Evolutionary conservation across 768 basidiomycete genomes (phyloP).

Genomic region (Rhizopogon vesiculosus): DNA sequence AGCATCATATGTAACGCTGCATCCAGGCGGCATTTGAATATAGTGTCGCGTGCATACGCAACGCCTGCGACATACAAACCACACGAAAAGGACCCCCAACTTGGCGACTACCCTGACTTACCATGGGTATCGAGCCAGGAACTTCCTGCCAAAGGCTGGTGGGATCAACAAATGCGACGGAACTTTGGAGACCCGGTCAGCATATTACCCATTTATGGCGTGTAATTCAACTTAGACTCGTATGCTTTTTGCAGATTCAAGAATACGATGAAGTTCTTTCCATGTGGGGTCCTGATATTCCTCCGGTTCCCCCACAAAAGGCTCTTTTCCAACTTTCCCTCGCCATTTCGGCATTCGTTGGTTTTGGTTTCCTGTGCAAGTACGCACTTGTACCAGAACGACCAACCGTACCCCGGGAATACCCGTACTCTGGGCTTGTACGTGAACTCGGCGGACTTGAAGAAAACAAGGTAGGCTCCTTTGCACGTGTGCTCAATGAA

Average conservation of each 20-base stretch:
- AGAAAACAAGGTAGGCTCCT: constrained; percentile 62
- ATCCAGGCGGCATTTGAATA: constrained; percentile 1
- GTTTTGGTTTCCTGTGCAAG: constrained; percentile 57
- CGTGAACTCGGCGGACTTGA: constrained; percentile 75
- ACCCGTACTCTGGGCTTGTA: constrained; percentile 72
- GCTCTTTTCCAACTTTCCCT: constrained; percentile 65
- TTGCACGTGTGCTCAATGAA: neutral
- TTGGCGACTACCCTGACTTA: constrained; percentile 69
- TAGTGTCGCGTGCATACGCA: constrained; percentile 14
- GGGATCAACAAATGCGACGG: constrained; percentile 69
- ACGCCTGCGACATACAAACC: constrained; percentile 17
- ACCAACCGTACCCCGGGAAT: constrained; percentile 67
- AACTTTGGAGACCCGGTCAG: constrained; percentile 78
- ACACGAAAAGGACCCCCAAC: constrained; percentile 55
- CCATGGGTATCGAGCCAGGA: constrained; percentile 64
- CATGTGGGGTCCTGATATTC: constrained; percentile 85
- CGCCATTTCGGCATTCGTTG: constrained; percentile 57
- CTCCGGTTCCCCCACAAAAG: constrained; percentile 51
- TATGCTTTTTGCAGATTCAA: constrained; percentile 48
- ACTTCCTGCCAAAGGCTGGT: constrained; percentile 65
- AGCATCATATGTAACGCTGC: constrained; percentile 7
- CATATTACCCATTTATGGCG: constrained; percentile 8
- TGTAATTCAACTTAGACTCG: constrained; percentile 11
- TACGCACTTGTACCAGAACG: constrained; percentile 52
- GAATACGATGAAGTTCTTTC: constrained; percentile 77